Base-by-base conservation (phyloP, 768 basidiomycete genomes). In the Collybia nuda region DNA sequence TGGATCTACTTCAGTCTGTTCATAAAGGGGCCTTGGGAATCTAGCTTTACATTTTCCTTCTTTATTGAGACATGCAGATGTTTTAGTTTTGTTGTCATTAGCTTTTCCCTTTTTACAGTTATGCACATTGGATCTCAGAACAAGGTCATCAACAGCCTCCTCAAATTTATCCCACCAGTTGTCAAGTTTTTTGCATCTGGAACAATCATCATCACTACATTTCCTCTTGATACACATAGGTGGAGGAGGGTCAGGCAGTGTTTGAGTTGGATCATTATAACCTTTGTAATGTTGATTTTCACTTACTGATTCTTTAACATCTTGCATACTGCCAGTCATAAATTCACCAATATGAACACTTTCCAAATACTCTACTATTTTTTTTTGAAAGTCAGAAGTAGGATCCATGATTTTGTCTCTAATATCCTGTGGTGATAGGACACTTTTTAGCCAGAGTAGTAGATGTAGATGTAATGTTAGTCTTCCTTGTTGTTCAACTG, bases 391-490 rank as follows among this genome's bases (percentile, higher is more conserved):
- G 0, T 28, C 52, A 15, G 59, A 56, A 29, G 62, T 55, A 17
- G 41, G 7, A 24, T 57, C 50, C 18, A 67, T 28, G 0, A 73
- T 35, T 18, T 42, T 51, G 23, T 68, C 54, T 6, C 67, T 11
- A 1, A 72, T 62, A 39, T 69, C 58, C 40, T 71, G 64, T 0
- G 69, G 72, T 3, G 57, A 59, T 8, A 60, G 36, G 0, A 47
- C 37, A 9, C 58, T 54, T 23, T 46, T 24, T n/a, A 73, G 64
- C 71, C 72, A 75, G 1, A 73, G 19, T 5, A 75, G 37, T 44
- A 68, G 35, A 47, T 73, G 72, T 2, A 72, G 37, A 52, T 74
- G 73, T 6, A 73, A 32, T 0, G 70, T 70, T 0, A 71, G 47
- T 9, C 66, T 44, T 1, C 72, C 72, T 52, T 75, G 73, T 24